phyloP scores from a whole-genome alignment of 2,329 filamentous ascomycete genomes.

The Colletotrichum filicis region DNA sequence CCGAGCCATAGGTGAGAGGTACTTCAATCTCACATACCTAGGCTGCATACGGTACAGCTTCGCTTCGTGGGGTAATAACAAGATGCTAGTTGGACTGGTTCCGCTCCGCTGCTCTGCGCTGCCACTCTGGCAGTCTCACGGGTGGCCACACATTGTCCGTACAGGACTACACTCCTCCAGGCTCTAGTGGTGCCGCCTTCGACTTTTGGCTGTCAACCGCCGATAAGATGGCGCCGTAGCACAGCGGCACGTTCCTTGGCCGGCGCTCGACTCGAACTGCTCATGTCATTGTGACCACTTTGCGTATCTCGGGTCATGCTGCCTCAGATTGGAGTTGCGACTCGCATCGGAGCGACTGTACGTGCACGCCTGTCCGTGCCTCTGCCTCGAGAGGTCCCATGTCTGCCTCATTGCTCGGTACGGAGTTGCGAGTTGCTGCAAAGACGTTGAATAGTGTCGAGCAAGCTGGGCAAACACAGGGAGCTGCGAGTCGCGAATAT shows the following conservation, averaged over 20 bases:
- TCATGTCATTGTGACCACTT: not conserved
- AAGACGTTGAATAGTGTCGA: not conserved
- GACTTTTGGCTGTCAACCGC: not conserved
- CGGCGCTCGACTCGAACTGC: conserved; percentile 15
- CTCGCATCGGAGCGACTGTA: not conserved
- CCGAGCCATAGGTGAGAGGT: not conserved
- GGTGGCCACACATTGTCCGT: not conserved
- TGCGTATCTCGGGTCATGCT: not conserved
- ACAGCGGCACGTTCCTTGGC: conserved; percentile 10
- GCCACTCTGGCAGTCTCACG: conserved; percentile 12
- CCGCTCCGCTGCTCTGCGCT: conserved; percentile 6
- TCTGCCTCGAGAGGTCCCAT: not conserved
- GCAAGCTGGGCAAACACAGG: not conserved
- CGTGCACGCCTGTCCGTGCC: not conserved
- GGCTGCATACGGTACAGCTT: not conserved
- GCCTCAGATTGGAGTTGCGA: not conserved
- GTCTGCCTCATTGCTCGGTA: not conserved
- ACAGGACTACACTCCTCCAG: not conserved
- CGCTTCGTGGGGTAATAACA: not conserved
- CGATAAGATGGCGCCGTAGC: not conserved
- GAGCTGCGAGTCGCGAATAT: not conserved
- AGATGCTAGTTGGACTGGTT: not conserved
- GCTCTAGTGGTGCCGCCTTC: not conserved
- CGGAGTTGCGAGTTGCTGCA: not conserved
- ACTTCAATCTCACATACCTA: not conserved